These are phyloP conservation scores for Aspergillus thermomutatus DNA, from an alignment of 2,329 filamentous ascomycete genomes.

Conservation along the genomic window DNA sequence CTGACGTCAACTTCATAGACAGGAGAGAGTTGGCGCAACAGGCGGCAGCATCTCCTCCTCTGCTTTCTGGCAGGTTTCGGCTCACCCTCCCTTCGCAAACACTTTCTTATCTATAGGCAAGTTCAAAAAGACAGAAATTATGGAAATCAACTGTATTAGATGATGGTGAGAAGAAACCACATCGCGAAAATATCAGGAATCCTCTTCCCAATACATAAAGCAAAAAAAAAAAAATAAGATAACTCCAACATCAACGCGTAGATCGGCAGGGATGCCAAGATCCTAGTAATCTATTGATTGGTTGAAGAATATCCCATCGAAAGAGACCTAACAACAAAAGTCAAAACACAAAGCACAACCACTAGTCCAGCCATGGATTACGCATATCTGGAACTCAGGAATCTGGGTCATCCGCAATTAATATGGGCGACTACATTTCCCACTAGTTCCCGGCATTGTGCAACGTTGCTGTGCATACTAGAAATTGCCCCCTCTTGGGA, in stretches of 20 bases:
- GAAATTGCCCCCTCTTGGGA: background rate
- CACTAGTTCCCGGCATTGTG: background rate
- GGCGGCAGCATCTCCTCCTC: background rate
- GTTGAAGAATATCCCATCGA: background rate
- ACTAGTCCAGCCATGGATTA: background rate
- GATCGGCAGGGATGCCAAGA: background rate
- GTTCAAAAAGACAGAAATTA: background rate
- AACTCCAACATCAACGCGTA: background rate
- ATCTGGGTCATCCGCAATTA: background rate
- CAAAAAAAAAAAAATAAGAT: background rate
- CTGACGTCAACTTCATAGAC: background rate
- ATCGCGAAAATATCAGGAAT: background rate
- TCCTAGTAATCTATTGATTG: background rate
- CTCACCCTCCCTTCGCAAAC: background rate
- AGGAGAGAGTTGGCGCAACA: background rate
- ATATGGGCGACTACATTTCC: background rate
- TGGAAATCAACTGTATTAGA: too few species aligned
- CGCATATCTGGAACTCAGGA: background rate
- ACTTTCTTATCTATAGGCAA: background rate
- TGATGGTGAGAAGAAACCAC: background rate
- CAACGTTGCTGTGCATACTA: background rate
- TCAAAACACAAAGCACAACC: background rate
- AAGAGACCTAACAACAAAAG: background rate
- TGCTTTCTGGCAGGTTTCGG: background rate
- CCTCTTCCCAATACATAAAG: too few species aligned